Evolutionary conservation across 2,329 filamentous ascomycete species (phyloP).

Genomic region (Aspergillus spinulosporus): DNA sequence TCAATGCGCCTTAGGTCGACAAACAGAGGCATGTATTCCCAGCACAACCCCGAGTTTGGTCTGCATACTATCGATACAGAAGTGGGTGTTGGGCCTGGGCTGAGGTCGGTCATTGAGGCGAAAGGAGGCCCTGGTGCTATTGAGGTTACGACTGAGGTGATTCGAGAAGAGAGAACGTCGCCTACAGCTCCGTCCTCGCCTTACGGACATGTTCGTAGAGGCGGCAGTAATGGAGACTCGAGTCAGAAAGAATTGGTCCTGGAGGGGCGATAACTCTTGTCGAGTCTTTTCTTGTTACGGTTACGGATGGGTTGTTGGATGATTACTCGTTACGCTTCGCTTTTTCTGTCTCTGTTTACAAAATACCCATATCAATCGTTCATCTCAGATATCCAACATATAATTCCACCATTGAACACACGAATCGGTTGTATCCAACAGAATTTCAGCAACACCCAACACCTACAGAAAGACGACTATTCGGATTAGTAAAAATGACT

Average conservation of each 20-base stretch:
- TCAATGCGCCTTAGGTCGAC: constrained; percentile 13
- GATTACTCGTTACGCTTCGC: not conserved
- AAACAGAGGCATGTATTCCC: constrained; percentile 13
- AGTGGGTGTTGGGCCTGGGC: not conserved
- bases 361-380: not conserved
- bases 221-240: constrained; percentile 14
- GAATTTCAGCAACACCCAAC: too few relatives aligned
- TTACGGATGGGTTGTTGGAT: not conserved
- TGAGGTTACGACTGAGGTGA: constrained; percentile 36
- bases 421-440: not conserved
- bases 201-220: not conserved
- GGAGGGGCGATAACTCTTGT: not conserved
- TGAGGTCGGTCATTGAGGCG: constrained; percentile 14
- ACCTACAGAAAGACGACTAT: too few relatives aligned
- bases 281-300: not conserved
- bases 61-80: constrained; percentile 31
- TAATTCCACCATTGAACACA: not conserved
- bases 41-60: constrained; percentile 31
- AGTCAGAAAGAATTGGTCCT: constrained; percentile 19
- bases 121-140: constrained; percentile 19
- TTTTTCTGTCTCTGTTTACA: not conserved
- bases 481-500: too few relatives aligned
- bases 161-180: constrained; percentile 23
- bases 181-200: not conserved
- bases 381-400: not conserved